Base-by-base conservation (phyloP, 768 basidiomycete genomes). In the Rubroboletus pulcherrimus region DNA sequence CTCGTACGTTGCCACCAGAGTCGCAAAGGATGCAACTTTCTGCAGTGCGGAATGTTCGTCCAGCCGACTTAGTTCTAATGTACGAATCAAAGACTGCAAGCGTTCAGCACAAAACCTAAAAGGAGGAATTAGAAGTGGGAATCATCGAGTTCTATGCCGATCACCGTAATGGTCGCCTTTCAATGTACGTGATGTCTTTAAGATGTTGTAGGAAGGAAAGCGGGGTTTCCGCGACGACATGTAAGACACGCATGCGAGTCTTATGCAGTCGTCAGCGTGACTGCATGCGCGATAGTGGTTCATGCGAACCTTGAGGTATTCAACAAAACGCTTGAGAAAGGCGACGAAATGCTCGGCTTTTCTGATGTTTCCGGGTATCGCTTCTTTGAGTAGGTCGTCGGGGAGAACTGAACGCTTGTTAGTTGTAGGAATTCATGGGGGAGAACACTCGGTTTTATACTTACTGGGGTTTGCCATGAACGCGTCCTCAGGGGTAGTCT, bases 331-430 rank as follows among this genome's bases (percentile, higher is more conserved):
- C 72, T 96, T 98, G 58, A 99, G 74, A 75, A 99, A 99, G 0
- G 97, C 96, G 15, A 98, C 93, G 64, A 99, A 99, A 74, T 99
- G 97, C 67, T 99, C 97, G 0, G 97, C 97, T 71, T 98, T 97
- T 44, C 97, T 82, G 56, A 99, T 99, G 65, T 99, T 99, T 11
- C 97, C 97, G 33, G 97, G 97, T 47, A 99, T 82, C 7, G 97
- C 96, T 74, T 99, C 97, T 50, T 86, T 88, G 45, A 99, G 77
- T 45, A 99, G 81, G 69, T 99, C 97, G 55, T 95, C 93, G 21
- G 97, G 96, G 2, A 99, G 77, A 31, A 92, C 93, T 93, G 58
- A 10, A n/a, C 52, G 48, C 15, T 34, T 19, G 53, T 56, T 35
- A 51, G 56, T 49, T 26, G 15, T 34, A 26, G 12, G 17, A 42